These are phyloP conservation scores for Tritrichomonas musculus DNA, from an alignment of 208 protist genomes.

Conservation along the genomic window DNA sequence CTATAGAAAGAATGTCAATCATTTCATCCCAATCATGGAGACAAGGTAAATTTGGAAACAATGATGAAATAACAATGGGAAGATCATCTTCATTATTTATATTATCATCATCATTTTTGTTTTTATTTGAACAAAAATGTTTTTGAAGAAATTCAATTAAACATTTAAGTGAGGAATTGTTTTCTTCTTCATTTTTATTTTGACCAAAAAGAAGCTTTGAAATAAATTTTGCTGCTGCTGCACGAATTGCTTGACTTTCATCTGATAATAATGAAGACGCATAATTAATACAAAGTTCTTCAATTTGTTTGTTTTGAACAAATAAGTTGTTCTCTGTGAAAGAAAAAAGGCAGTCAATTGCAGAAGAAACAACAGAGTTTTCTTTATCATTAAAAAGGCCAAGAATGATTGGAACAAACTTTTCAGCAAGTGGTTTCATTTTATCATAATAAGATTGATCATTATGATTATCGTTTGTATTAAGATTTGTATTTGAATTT, in stretches of 20 bases:
- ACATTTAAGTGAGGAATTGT: no score
- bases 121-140: not conserved
- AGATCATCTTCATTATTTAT: not conserved
- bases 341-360: not conserved
- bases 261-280: not conserved
- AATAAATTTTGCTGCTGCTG: not conserved
- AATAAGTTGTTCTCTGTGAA: not conserved
- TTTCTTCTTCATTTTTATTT: no score
- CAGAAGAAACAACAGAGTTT: not conserved
- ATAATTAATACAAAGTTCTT: not conserved
- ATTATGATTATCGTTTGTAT: no score
- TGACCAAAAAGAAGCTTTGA: not conserved
- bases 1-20: not conserved
- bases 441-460: not conserved
- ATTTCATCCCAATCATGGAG: not conserved
- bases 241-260: not conserved
- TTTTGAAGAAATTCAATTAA: no score
- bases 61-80: not conserved
- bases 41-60: not conserved
- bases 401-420: not conserved
- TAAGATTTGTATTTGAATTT: no score
- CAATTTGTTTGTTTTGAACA: not conserved
- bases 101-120: not conserved
- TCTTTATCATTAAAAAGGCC: constrained; percentile 24
- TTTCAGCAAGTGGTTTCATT: not conserved